These are phyloP conservation scores for Thelephora terrestris DNA, from an alignment of 1,284 basidiomycete species.

Conservation along the genomic window DNA sequence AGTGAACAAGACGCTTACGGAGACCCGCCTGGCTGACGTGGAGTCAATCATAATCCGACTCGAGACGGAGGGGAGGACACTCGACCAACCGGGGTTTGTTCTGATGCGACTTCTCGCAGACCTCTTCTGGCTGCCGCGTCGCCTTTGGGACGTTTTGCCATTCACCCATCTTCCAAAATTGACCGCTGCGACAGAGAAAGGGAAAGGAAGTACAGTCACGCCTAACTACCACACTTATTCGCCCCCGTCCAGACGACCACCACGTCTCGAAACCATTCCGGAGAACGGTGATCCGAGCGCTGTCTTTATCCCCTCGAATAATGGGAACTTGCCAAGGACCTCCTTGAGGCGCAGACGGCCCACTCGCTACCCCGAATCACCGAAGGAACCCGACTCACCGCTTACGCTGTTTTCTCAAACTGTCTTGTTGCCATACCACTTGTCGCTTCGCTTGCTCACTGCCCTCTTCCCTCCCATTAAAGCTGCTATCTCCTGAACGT, in stretches of 20 bases:
- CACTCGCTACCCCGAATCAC: slow-evolving; percentile 8
- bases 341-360: neutral
- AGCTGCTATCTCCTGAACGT: slow-evolving; percentile 6
- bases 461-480: slow-evolving; percentile 12
- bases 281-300: slow-evolving; percentile 20
- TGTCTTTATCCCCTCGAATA: slow-evolving; percentile 6
- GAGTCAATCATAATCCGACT: slow-evolving; percentile 19
- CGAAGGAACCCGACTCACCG: neutral
- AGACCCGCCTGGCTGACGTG: slow-evolving; percentile 18
- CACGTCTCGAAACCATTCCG: slow-evolving; percentile 23
- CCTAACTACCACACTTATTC: slow-evolving; percentile 12
- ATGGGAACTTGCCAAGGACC: neutral
- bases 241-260: slow-evolving; percentile 4
- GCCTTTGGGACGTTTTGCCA: neutral
- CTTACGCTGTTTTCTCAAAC: neutral
- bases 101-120: neutral
- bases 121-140: neutral
- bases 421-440: slow-evolving; percentile 17
- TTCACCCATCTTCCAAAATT: neutral
- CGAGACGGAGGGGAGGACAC: slow-evolving; percentile 14
- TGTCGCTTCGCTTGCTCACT: slow-evolving; percentile 13
- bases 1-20: slow-evolving; percentile 17
- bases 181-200: slow-evolving; percentile 6
- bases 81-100: slow-evolving; percentile 7
- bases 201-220: slow-evolving; percentile 4